A percentile compares a stretch with the other conserved stretches of the same genome.
Evolutionary conservation across 768 basidiomycete species (phyloP).

Genomic region (Mycena rosella): DNA sequence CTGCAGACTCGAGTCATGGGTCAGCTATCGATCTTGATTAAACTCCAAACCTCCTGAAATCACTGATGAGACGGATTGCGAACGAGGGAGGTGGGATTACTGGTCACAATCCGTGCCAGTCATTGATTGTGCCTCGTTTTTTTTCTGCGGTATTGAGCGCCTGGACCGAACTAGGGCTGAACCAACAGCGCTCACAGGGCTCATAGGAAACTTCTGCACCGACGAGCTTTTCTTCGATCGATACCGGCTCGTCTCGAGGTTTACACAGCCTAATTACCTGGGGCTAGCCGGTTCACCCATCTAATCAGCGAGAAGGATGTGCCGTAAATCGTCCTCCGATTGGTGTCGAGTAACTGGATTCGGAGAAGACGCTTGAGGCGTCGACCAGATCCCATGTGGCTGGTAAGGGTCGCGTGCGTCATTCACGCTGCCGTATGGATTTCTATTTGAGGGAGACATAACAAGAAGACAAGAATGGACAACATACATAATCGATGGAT

Average conservation of each 20-base stretch:
- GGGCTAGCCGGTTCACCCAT: not conserved
- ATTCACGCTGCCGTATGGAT: not conserved
- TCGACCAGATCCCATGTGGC: not conserved
- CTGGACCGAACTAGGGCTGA: not conserved
- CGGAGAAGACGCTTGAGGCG: too few species aligned
- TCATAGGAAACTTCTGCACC: too few species aligned
- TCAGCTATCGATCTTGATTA: not conserved
- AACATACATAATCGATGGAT: constrained; percentile 15
- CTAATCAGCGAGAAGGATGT: not conserved
- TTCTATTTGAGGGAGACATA: constrained; percentile 3
- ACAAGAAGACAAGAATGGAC: constrained; percentile 3
- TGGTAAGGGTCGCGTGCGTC: constrained; percentile 26
- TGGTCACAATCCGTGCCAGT: not conserved
- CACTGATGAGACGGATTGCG: constrained; percentile 7
- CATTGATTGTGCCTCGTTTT: not conserved
- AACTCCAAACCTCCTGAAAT: constrained; percentile 3
- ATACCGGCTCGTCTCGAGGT: constrained; percentile 1
- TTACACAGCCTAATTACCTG: too few species aligned
- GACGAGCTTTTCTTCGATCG: not conserved
- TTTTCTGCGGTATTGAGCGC: not conserved
- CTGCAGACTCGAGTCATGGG: constrained; percentile 22
- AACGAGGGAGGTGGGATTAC: not conserved
- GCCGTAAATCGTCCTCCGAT: not conserved
- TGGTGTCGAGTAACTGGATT: not conserved
- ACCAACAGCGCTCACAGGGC: too few species aligned